These are phyloP conservation scores for Vicia faba DNA, from an alignment of 306 rosid genomes.

Conservation along the genomic window DNA sequence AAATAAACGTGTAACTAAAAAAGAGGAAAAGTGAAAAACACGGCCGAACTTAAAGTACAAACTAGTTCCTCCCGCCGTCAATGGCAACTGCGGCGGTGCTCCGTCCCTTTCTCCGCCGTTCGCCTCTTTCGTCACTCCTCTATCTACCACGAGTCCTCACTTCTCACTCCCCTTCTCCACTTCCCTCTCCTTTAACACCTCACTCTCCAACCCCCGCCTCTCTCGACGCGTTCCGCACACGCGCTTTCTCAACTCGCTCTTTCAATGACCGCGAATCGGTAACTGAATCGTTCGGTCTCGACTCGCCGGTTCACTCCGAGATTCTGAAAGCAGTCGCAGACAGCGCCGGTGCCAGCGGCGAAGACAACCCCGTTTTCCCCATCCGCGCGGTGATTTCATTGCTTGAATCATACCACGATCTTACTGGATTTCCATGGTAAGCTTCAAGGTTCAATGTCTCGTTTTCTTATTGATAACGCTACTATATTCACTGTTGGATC, in stretches of 20 bases:
- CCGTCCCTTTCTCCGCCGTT: constrained; percentile 52
- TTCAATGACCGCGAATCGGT: constrained; percentile 42
- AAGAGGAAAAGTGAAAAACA: neutral
- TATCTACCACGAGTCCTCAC: constrained; percentile 32
- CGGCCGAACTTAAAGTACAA: neutral
- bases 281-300: constrained; percentile 29
- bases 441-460: constrained; percentile 20
- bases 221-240: constrained; percentile 47
- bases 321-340: constrained; percentile 34
- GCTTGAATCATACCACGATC: constrained; percentile 70
- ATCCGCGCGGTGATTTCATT: constrained; percentile 53
- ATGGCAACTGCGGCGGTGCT: constrained; percentile 62
- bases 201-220: constrained; percentile 24
- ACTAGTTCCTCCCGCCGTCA: constrained; percentile 19
- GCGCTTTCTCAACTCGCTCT: constrained; percentile 54
- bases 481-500: neutral
- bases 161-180: constrained; percentile 33
- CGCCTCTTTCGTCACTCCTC: constrained; percentile 41
- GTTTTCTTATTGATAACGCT: constrained; percentile 1
- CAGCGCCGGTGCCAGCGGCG: constrained; percentile 17
- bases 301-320: constrained; percentile 43
- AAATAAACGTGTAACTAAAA: neutral
- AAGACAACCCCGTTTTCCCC: constrained; percentile 50
- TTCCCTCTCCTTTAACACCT: constrained; percentile 25
- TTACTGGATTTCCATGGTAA: constrained; percentile 89